Evolutionary conservation across 2,329 filamentous ascomycete genomes (phyloP), one percentile per base, ranked within the genome.

Genomic region (Colletotrichum tabaci): DNA sequence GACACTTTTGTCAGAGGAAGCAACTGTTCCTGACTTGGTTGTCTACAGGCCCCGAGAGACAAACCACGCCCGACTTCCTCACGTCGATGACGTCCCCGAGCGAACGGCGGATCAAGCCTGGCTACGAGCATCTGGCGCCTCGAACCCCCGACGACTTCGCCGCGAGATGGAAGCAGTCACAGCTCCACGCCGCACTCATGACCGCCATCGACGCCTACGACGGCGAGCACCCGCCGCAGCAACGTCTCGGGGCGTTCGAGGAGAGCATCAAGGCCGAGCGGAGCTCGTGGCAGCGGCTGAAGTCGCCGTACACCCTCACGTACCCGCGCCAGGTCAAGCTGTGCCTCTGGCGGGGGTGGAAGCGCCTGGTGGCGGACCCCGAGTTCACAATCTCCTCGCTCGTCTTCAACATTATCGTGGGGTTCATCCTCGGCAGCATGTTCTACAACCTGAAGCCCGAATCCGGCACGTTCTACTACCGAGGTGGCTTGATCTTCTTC

Each of bases 41-140:
- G 7, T 2, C 21, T 0, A 23, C 15, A 74, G 72, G 79, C 23
- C 82, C 82, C 0, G 75, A 78, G 0, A 77, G 84, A 4, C 80
- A 90, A 73, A 94, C 92, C 0, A 93, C 91, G 0, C 88, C 91
- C 1, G 92, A 94, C 78, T 94, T 94, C 80, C 80, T 94, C 38
- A 94, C 92, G 9, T 90, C 88, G 0, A 85, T 92, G 53, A 93
- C 91, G 0, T 91, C 93, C 76, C 87, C 89, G 0, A 86, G 85
- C 3, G 91, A 93, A 75, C 86, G 92, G 50, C 83, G 87, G n/a
- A 90, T 91, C 76, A 86, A 88, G 42, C 80, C 84, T 7, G 89
- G 89, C 6, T 86, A 83, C 64, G 88, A 92, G 76, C 82, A 83
- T 13, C 18, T 49, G 10, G 58, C 53, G 9, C 90, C 91, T 0